Conservation (phyloP, 495 filamentous ascomycete species). For the Annulohypoxylon stygium region DNA sequence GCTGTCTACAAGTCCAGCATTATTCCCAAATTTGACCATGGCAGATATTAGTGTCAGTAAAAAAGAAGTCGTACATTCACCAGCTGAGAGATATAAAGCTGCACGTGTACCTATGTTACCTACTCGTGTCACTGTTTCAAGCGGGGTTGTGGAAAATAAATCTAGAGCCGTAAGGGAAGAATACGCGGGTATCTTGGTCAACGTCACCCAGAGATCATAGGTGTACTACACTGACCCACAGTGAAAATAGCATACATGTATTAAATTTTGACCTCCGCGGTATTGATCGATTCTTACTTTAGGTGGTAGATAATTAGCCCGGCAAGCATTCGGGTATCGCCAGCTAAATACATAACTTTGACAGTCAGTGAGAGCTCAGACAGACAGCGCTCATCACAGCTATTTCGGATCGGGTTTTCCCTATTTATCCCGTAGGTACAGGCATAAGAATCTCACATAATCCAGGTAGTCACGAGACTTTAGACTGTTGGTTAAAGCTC, state of each 20-base stretch:
- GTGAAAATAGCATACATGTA: too few relatives aligned
- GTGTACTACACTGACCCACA: not conserved
- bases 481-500: too few relatives aligned
- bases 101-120: not conserved
- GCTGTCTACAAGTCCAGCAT: not conserved
- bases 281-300: too few relatives aligned
- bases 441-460: not conserved
- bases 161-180: not conserved
- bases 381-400: too few relatives aligned
- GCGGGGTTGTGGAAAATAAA: constrained; percentile 22
- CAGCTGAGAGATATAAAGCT: not conserved
- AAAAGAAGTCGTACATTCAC: not conserved
- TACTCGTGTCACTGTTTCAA: not conserved
- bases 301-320: too few relatives aligned
- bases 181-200: constrained; percentile 11
- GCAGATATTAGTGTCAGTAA: not conserved
- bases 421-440: not conserved
- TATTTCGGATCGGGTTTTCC: not conserved
- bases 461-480: not conserved
- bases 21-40: not conserved
- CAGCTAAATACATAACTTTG: too few relatives aligned
- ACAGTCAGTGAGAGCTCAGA: too few relatives aligned
- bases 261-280: too few relatives aligned
- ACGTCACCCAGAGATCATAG: not conserved
- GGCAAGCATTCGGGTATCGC: too few relatives aligned